Evolutionary conservation across 306 rosid species (phyloP).

Genomic region (Trichosanthes cucumerina): DNA sequence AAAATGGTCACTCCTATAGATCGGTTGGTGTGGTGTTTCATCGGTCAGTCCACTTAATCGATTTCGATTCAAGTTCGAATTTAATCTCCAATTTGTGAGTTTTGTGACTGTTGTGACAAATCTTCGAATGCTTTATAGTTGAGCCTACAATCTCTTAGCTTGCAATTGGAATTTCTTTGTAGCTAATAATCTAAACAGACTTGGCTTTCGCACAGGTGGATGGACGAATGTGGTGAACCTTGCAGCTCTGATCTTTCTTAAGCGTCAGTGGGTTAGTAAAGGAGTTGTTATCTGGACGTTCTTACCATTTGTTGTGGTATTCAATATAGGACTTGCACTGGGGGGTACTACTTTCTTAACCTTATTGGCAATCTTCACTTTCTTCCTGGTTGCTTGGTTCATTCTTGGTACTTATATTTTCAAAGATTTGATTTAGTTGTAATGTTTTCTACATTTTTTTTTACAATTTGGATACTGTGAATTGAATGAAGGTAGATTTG

Average conservation of each 20-base stretch:
- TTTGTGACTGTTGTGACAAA: too few species aligned
- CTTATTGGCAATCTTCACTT: slow-evolving; percentile 41
- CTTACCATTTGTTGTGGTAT: slow-evolving; percentile 52
- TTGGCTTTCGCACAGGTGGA: slow-evolving; percentile 50
- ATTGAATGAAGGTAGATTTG: neutral
- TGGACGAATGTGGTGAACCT: slow-evolving; percentile 99
- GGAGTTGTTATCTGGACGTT: too few species aligned
- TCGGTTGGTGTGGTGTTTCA: too few species aligned
- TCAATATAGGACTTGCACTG: slow-evolving; percentile 49
- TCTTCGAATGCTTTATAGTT: too few species aligned
- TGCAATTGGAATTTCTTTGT: slow-evolving; percentile 94
- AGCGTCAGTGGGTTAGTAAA: slow-evolving; percentile 73
- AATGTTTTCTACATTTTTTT: slow-evolving; percentile 16
- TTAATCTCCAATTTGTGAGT: too few species aligned
- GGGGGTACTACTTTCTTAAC: slow-evolving; percentile 61
- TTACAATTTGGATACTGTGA: neutral
- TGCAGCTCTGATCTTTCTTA: slow-evolving; percentile 59
- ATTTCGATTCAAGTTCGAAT: too few species aligned
- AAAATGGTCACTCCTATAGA: too few species aligned
- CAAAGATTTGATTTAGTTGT: slow-evolving; percentile 66
- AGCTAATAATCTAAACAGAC: slow-evolving; percentile 74
- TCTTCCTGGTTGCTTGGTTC: slow-evolving; percentile 76
- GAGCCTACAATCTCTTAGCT: slow-evolving; percentile 62
- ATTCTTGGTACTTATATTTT: slow-evolving; percentile 68
- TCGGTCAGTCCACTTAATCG: too few species aligned